phyloP scores from a whole-genome alignment of 257 asterid genomes.

The Ocimum tenuiflorum region DNA sequence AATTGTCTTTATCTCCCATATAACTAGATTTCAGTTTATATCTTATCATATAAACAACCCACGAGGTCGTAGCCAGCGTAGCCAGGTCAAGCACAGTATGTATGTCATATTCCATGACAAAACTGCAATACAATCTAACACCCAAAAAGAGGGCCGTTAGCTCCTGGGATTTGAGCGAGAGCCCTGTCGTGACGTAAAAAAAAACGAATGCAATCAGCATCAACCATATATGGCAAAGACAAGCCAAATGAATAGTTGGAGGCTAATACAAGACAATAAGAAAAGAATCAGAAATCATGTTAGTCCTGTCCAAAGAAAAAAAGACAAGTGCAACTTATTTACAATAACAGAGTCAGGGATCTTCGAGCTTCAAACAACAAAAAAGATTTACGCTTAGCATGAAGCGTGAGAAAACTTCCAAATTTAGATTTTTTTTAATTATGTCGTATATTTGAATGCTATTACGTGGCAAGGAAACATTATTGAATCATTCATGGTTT shows the following conservation, averaged over 20 bases:
- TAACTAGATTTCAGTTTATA: constrained; percentile 70
- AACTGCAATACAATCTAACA: constrained; percentile 87
- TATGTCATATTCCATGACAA: constrained; percentile 95
- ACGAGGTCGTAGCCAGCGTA: constrained; percentile 78
- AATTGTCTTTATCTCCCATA: constrained; percentile 81
- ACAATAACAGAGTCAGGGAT: not conserved
- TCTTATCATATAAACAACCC: constrained; percentile 88
- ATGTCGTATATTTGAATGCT: not conserved
- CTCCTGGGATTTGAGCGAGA: constrained; percentile 94
- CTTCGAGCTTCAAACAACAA: constrained; percentile 11
- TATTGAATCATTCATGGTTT: no score
- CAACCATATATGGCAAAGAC: not conserved
- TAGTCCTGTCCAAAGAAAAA: not conserved
- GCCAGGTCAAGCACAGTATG: constrained; percentile 88
- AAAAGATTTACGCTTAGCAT: not conserved
- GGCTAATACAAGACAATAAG: not conserved
- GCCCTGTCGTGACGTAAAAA: constrained; percentile 40
- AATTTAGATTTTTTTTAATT: not conserved
- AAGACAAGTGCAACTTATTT: not conserved
- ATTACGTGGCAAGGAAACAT: not conserved
- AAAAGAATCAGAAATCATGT: not conserved
- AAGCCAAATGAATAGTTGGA: not conserved
- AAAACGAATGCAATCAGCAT: constrained; percentile 16
- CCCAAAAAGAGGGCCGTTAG: constrained; percentile 86
- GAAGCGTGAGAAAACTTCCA: not conserved